Percentiles rank a stretch among this genome's conserved stretches.
phyloP scores from a whole-genome alignment of 305 asterid species.

The Ilex paraguariensis region DNA sequence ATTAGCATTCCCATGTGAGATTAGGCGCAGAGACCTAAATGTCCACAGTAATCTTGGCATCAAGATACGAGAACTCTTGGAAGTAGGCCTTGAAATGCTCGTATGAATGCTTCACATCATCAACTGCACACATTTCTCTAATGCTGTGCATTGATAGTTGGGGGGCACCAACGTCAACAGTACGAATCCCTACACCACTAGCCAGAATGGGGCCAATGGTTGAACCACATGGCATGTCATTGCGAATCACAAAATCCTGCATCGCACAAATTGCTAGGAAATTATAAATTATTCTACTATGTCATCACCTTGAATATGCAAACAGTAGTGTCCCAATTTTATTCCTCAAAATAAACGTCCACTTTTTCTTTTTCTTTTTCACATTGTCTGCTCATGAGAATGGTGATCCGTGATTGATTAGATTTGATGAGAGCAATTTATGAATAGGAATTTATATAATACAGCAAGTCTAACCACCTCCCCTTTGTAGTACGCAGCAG shows the following conservation, averaged over 20 bases:
- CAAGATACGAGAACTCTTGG: conserved; percentile 63
- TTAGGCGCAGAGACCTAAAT: conserved; percentile 11
- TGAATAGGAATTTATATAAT: too few species aligned
- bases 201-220: conserved; percentile 97
- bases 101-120: conserved; percentile 74
- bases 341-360: too few species aligned
- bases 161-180: conserved; percentile 91
- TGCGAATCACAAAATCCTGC: conserved; percentile 94
- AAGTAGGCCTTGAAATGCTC: conserved; percentile 81
- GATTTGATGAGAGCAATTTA: too few species aligned
- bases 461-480: too few species aligned
- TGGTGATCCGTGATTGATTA: too few species aligned
- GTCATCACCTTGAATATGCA: too few species aligned
- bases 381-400: too few species aligned
- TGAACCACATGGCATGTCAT: conserved; percentile 89
- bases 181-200: conserved; percentile 85
- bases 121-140: conserved; percentile 92
- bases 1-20: not conserved
- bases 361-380: too few species aligned
- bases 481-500: too few species aligned
- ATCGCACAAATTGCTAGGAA: too few species aligned
- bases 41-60: conserved; percentile 62
- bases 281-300: too few species aligned
- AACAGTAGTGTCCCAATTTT: too few species aligned
- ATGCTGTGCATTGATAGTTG: conserved; percentile 96